phyloP scores from a whole-genome alignment of 495 filamentous ascomycete genomes.

The Chaetomium fimeti region DNA sequence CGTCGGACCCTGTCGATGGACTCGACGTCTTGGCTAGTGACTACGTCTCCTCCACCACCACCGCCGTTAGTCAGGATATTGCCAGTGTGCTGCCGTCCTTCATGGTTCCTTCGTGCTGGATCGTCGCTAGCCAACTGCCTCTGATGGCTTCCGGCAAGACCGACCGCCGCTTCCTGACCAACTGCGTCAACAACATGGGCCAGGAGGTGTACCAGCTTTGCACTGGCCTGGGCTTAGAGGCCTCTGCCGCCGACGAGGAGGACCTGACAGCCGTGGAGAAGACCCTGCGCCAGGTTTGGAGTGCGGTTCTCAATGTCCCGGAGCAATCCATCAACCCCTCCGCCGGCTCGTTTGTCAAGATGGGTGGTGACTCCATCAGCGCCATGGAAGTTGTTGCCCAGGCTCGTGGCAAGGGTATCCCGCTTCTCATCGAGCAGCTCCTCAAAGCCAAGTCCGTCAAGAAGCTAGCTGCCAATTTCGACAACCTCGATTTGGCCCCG shows the following conservation, averaged over 20 bases:
- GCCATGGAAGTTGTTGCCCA: conserved; percentile 47
- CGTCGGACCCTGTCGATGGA: background rate
- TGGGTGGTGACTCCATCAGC: conserved; percentile 62
- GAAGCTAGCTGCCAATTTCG: conserved; percentile 7
- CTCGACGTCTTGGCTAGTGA: conserved; percentile 1
- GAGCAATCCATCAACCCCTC: conserved; percentile 36
- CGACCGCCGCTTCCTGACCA: conserved; percentile 19
- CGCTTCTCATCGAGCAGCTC: conserved; percentile 39
- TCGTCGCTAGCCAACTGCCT: conserved; percentile 27
- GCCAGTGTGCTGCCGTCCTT: conserved; percentile 26
- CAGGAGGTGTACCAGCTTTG: conserved; percentile 17
- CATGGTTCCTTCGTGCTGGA: conserved; percentile 31
- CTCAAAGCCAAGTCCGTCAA: conserved; percentile 41
- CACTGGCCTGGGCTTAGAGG: conserved; percentile 1
- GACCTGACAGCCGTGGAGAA: conserved; percentile 15
- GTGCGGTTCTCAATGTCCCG: conserved; percentile 21
- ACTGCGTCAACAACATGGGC: conserved; percentile 15
- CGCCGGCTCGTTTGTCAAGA: conserved; percentile 50
- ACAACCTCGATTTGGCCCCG: conserved; percentile 29
- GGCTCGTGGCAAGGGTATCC: conserved; percentile 9
- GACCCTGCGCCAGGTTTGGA: conserved; percentile 21
- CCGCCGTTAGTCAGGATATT: background rate
- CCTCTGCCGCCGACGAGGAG: background rate
- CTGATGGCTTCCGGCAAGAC: conserved; percentile 32
- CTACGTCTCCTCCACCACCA: background rate